Conservation (phyloP, 805 yeast species). For the Clavispora vitiphila region DNA sequence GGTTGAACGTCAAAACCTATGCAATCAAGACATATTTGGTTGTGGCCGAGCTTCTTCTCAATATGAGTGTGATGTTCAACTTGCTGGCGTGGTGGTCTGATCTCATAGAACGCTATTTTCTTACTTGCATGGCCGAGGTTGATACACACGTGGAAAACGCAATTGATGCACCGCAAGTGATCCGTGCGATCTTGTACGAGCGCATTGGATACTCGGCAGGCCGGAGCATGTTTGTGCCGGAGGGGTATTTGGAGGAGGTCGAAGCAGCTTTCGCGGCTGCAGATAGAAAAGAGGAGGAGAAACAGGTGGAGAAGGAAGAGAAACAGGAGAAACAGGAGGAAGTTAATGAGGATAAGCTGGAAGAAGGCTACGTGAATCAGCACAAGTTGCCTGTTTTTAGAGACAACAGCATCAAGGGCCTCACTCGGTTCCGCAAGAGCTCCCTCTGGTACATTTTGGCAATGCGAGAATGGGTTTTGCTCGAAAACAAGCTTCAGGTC, state of each 20-base stretch:
- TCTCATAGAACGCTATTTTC: conserved; percentile 37
- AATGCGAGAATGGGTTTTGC: conserved; percentile 57
- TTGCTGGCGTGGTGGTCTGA: conserved; percentile 44
- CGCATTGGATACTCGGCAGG: conserved; percentile 28
- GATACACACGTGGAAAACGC: conserved; percentile 34
- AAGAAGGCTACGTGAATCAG: conserved; percentile 23
- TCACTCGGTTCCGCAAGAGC: conserved; percentile 65
- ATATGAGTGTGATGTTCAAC: conserved; percentile 38
- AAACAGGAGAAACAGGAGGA: too few species aligned
- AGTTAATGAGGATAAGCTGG: not conserved
- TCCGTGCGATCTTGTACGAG: conserved; percentile 42
- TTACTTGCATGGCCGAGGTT: conserved; percentile 45
- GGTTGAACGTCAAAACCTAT: conserved; percentile 64
- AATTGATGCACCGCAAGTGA: conserved; percentile 40
- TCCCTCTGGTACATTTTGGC: conserved; percentile 74
- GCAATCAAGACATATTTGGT: conserved; percentile 65
- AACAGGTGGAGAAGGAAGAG: conserved; percentile 22
- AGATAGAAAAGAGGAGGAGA: conserved; percentile 7
- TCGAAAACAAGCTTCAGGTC: conserved; percentile 25
- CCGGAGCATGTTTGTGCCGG: conserved; percentile 10
- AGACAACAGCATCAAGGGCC: conserved; percentile 42
- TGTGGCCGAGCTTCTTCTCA: conserved; percentile 64
- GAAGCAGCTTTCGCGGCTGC: too few species aligned
- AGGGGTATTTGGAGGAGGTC: conserved; percentile 2
- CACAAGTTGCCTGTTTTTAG: conserved; percentile 30